A percentile compares a stretch with the other conserved stretches of the same genome.
Conservation (phyloP, 805 yeast genomes). For the Starmerella sirachaensis region DNA sequence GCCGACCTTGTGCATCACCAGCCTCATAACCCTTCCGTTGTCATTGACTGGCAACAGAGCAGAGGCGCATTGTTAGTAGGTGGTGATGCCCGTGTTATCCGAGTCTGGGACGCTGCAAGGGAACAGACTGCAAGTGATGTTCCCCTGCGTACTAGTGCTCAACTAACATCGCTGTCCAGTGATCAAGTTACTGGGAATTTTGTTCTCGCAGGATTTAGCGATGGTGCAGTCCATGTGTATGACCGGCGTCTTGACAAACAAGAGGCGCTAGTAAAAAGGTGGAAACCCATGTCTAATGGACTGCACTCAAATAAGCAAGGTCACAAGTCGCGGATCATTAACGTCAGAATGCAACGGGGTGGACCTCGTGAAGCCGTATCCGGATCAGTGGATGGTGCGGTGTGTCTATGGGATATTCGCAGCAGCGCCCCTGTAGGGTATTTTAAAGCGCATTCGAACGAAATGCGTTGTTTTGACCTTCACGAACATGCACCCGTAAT, state of each 20-base stretch:
- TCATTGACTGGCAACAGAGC: slow-evolving; percentile 95
- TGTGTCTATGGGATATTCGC: slow-evolving; percentile 86
- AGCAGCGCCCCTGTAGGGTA: slow-evolving; percentile 49
- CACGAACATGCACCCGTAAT: slow-evolving; percentile 96
- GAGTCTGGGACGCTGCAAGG: slow-evolving; percentile 94
- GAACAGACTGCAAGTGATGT: slow-evolving; percentile 77
- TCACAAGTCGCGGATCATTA: slow-evolving; percentile 48
- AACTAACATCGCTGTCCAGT: slow-evolving; percentile 81
- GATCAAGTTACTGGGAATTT: slow-evolving; percentile 92
- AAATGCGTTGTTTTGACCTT: slow-evolving; percentile 58
- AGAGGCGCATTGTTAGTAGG: slow-evolving; percentile 83
- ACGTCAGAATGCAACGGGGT: slow-evolving; percentile 92
- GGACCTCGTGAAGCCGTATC: slow-evolving; percentile 82
- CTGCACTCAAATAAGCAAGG: slow-evolving; percentile 8
- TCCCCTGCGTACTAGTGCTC: slow-evolving; percentile 80
- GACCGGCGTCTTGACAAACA: slow-evolving; percentile 78
- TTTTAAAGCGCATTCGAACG: slow-evolving; percentile 43
- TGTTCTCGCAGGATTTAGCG: slow-evolving; percentile 84
- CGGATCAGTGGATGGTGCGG: slow-evolving; percentile 65
- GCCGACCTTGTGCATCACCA: slow-evolving; percentile 31
- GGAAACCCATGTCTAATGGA: slow-evolving; percentile 36
- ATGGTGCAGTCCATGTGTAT: slow-evolving; percentile 77
- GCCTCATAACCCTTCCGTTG: slow-evolving; percentile 38
- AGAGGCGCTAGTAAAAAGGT: slow-evolving; percentile 71
- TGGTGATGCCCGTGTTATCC: slow-evolving; percentile 84